Evolutionary conservation across 2,329 filamentous ascomycete genomes (phyloP).

Genomic region (Claviceps arundinis): DNA sequence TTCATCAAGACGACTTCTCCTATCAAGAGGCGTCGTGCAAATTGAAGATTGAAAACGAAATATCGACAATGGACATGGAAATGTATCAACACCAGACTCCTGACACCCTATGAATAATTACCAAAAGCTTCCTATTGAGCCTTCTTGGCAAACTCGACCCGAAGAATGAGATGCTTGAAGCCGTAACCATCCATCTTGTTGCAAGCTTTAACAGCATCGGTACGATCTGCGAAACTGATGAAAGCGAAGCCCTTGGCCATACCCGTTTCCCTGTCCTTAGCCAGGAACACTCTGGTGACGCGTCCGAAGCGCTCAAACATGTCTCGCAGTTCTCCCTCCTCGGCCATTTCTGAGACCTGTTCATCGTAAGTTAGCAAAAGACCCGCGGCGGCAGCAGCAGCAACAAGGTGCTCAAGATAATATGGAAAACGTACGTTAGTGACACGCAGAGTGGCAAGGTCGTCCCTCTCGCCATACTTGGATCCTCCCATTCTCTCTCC

Average conservation of each 20-base stretch:
- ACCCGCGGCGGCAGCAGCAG: too few relatives aligned
- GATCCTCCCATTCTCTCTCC: conserved; percentile 71
- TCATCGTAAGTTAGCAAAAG: conserved; percentile 13
- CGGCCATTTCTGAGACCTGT: conserved; percentile 90
- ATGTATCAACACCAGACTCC: conserved; percentile 4
- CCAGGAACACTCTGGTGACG: conserved; percentile 93
- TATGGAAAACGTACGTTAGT: conserved; percentile 67
- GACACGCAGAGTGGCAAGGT: conserved; percentile 88
- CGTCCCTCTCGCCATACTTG: conserved; percentile 88
- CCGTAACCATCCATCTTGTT: conserved; percentile 96
- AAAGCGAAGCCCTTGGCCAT: conserved; percentile 98
- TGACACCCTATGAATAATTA: background rate
- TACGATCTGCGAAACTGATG: conserved; percentile 86
- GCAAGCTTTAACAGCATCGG: conserved; percentile 83
- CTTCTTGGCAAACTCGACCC: conserved; percentile 81
- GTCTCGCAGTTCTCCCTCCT: conserved; percentile 87
- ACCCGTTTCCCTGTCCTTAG: conserved; percentile 93
- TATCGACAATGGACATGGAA: background rate
- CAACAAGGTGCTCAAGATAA: background rate
- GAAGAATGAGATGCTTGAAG: conserved; percentile 76
- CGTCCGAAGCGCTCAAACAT: conserved; percentile 97
- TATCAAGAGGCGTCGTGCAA: background rate
- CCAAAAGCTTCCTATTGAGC: conserved; percentile 24
- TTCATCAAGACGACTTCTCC: background rate
- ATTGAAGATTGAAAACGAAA: background rate